Percentiles rank a stretch among this genome's conserved stretches.
These are phyloP conservation scores for Sporothrix brasiliensis DNA, from an alignment of 2,329 filamentous ascomycete genomes.

Conservation along the genomic window DNA sequence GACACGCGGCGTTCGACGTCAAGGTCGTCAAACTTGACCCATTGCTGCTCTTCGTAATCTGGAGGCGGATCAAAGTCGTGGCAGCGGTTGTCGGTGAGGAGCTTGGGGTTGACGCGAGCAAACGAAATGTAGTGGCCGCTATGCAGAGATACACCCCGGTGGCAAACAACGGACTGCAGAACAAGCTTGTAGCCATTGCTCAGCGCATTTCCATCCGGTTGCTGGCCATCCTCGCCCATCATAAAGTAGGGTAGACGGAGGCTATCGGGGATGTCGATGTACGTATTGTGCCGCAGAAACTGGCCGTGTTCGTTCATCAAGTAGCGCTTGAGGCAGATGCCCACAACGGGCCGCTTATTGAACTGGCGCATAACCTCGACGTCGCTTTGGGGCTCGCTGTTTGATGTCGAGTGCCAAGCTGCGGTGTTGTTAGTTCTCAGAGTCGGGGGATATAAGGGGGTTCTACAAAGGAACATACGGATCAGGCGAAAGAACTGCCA, in stretches of 20 bases:
- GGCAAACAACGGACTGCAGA: constrained; percentile 88
- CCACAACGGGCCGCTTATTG: constrained; percentile 79
- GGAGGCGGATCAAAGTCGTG: constrained; percentile 61
- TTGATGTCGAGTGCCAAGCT: constrained; percentile 79
- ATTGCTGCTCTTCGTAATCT: constrained; percentile 71
- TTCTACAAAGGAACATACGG: constrained; percentile 57
- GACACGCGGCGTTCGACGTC: constrained; percentile 66
- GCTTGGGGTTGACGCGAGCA: constrained; percentile 70
- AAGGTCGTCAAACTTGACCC: constrained; percentile 95
- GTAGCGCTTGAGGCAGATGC: constrained; percentile 92
- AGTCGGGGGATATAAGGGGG: not conserved
- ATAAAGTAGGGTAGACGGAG: constrained; percentile 90
- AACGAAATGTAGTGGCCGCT: constrained; percentile 92
- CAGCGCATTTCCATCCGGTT: constrained; percentile 62
- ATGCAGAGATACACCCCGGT: constrained; percentile 80
- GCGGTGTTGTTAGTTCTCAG: constrained; percentile 43
- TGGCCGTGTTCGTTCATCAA: constrained; percentile 70
- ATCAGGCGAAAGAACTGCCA: constrained; percentile 97
- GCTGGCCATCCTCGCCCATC: constrained; percentile 69
- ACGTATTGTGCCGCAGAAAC: constrained; percentile 74
- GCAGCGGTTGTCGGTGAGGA: constrained; percentile 62
- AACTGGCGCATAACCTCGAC: constrained; percentile 88
- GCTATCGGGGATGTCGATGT: constrained; percentile 82
- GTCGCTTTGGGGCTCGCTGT: constrained; percentile 62
- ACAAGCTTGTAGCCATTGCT: constrained; percentile 92